phyloP scores from a whole-genome alignment of 495 filamentous ascomycete genomes.

The Penicillium antarcticum region DNA sequence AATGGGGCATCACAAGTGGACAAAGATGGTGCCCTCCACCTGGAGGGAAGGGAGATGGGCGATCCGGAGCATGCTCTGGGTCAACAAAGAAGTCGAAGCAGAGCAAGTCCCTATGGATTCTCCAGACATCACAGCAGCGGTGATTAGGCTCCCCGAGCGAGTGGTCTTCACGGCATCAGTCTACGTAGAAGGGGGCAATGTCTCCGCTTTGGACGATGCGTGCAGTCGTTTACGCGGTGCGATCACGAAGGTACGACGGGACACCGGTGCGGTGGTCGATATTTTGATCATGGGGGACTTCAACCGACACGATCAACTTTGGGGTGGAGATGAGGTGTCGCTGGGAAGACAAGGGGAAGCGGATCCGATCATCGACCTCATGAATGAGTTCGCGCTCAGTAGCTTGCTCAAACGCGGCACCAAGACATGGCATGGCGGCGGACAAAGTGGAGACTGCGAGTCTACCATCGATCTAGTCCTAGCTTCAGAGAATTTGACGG shows the following conservation, averaged over 20 bases:
- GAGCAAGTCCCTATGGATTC: slow-evolving; percentile 23
- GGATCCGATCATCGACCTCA: slow-evolving; percentile 33
- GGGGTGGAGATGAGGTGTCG: slow-evolving; percentile 33
- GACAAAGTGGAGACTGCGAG: slow-evolving; percentile 18
- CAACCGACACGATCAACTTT: slow-evolving; percentile 35
- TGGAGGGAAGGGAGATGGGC: slow-evolving; percentile 22
- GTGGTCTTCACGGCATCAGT: slow-evolving; percentile 23
- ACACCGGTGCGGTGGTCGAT: slow-evolving; percentile 13
- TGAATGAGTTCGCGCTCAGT: slow-evolving; percentile 24
- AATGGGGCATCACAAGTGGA: slow-evolving; percentile 28
- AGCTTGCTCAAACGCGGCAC: slow-evolving; percentile 31
- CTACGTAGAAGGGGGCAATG: slow-evolving; percentile 20
- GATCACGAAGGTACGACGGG: slow-evolving; percentile 11
- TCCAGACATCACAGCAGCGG: slow-evolving; percentile 25
- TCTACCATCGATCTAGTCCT: slow-evolving; percentile 29
- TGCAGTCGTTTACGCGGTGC: slow-evolving; percentile 11
- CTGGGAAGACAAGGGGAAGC: slow-evolving; percentile 29
- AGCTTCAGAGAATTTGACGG: slow-evolving; percentile 16
- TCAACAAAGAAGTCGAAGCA: slow-evolving; percentile 24
- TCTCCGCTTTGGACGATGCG: slow-evolving; percentile 4
- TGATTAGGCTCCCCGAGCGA: slow-evolving; percentile 17
- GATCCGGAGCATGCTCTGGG: slow-evolving; percentile 31
- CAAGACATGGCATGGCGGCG: slow-evolving; percentile 24
- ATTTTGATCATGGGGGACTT: slow-evolving; percentile 30
- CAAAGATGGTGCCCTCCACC: slow-evolving; percentile 22